Evolutionary conservation across 305 asterid species (phyloP), one percentile per base, ranked within the genome.

Genomic region (Solanum hybrid): DNA sequence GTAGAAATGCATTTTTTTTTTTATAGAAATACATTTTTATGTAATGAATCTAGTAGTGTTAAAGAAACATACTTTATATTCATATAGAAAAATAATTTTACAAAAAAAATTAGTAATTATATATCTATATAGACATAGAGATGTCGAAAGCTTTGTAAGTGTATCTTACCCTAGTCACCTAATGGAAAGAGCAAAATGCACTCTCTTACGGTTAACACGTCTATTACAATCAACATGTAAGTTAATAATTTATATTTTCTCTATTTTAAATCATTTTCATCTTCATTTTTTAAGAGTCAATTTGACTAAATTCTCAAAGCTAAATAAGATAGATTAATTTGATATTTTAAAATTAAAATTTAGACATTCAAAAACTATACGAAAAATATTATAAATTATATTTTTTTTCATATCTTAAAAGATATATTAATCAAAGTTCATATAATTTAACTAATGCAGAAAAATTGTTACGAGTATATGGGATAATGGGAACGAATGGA

Each of bases 251-350:
- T 56, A 56, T 56, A 17, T 56, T 17, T 56, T 51, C n/a, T 15
- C 24, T 17, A 56, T 56, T 56, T 56, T 17, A 56, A 56, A 56
- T 56, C 0, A 17, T 56, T 56, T 56, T 56, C 4, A 5, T 56
- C 1, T 56, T 56, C 0, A 0, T 0, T 56, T 56, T 19, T 60
- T 19, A 60, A 7, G 31, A n/a, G 29, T 66, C 13, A n/a, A 10
- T 66, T n/a, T 66, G 15, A 10, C 7, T 66, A 66, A 64, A 22
- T 64, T 17, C 0, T 64, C 13, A 64, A 64, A 64, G 0, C 6
- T 64, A 64, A 66, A n/a, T 24, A 9, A 66, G 31, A 66, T 66
- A 4, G 14, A 7, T 24, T 66, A 24, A 66, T 66, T n/a, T 10
- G 31, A 66, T 10, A 66, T 10, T 24, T 0, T 10, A n/a, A 66